Evolutionary conservation across 2,329 filamentous ascomycete genomes (phyloP), one percentile per base, ranked within the genome.

Genomic region (Sclerotinia minor): DNA sequence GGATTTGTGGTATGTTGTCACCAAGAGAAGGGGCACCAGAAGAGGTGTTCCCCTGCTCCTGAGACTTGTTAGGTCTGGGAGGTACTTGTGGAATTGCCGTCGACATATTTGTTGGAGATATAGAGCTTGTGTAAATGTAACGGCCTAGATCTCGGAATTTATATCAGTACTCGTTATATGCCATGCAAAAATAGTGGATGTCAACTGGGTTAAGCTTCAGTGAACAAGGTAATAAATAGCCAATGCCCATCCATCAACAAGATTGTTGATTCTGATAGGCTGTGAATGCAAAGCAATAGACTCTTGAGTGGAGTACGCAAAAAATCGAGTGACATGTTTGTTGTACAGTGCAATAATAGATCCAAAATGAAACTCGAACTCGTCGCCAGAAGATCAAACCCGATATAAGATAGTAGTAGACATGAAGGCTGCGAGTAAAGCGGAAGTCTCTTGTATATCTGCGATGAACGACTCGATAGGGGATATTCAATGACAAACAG

Each of bases 1-100:
- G 94, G 60, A 97, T 84, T 75, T 86, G 87, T 70, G 94, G 93
- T 53, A 86, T 80, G 54, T 87, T 84, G 69, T 68, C 70, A 64
- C 73, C 71, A 60, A 76, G 69, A 41, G 72, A 70, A 68, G 59
- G 70, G 44, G 67, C 69, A 50, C 81, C 79, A 65, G 79, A 74
- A 68, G 79, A 73, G 68, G 80, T 73, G 26, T 77, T 71, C 67
- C 78, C 74, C 53, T 79, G 76, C 69, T 79, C 78, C 64, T 83
- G 80, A 71, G 83, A 80, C 75, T 86, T 84, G 72, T 82, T 78
- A 65, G 88, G 88, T 71, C 88, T 86, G 72, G 87, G 87, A 70
- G 88, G 88, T 72, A 91, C 81, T 72, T 79, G 80, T 52, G 88
- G 77, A 52, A 75, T 73, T 41, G 74, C 69, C 26, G 66, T 52